phyloP scores from a whole-genome alignment of 495 filamentous ascomycete species.

The Penicillium soppii region DNA sequence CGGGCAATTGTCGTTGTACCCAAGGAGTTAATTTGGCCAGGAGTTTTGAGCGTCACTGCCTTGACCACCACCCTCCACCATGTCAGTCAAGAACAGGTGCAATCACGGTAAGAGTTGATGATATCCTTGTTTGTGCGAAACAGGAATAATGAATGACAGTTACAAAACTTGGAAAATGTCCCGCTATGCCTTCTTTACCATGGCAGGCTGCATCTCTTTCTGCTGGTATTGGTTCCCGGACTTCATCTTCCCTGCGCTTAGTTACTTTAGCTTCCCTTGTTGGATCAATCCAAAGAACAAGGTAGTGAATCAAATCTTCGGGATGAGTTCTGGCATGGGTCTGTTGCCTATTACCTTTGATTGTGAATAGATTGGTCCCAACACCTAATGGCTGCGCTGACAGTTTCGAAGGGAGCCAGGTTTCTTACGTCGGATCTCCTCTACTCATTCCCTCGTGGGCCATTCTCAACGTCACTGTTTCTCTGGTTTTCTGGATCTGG shows the following conservation, averaged over 20 bases:
- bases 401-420: constrained; percentile 68
- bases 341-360: constrained; percentile 82
- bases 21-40: constrained; percentile 82
- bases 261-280: constrained; percentile 80
- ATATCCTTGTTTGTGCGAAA: constrained; percentile 17
- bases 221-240: constrained; percentile 81
- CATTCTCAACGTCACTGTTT: constrained; percentile 73
- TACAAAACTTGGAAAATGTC: constrained; percentile 74
- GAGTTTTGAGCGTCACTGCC: constrained; percentile 74
- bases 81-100: constrained; percentile 20
- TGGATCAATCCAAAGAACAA: constrained; percentile 80
- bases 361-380: constrained; percentile 15
- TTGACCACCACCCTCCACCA: constrained; percentile 79
- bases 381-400: constrained; percentile 41
- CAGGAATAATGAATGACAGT: constrained; percentile 36
- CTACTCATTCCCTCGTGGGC: constrained; percentile 82
- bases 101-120: constrained; percentile 18
- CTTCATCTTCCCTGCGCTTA: constrained; percentile 74
- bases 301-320: constrained; percentile 77
- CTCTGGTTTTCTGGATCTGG: constrained; percentile 79
- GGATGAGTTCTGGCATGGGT: constrained; percentile 73
- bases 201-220: constrained; percentile 56
- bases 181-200: constrained; percentile 75
- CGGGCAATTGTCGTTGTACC: constrained; percentile 77
- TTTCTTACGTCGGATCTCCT: constrained; percentile 81